Evolutionary conservation across 2,329 filamentous ascomycete genomes (phyloP).

Genomic region (Botrytis aclada): DNA sequence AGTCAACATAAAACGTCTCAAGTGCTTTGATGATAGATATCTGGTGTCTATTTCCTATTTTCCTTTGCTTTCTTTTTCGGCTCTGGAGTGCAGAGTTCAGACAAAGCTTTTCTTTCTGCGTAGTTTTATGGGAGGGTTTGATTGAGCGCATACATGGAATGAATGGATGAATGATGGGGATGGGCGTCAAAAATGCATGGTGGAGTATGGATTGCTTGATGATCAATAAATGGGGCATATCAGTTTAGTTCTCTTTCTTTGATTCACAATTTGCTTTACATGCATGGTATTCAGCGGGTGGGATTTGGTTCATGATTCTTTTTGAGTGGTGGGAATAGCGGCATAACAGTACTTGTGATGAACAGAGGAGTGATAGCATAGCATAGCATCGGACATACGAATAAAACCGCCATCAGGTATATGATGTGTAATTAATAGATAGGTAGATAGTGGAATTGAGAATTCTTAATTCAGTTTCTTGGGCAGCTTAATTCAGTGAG

Average conservation of each 20-base stretch:
- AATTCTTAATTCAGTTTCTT: neutral
- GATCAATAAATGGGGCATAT: neutral
- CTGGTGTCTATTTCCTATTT: neutral
- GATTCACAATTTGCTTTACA: neutral
- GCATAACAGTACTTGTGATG: neutral
- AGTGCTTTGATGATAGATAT: neutral
- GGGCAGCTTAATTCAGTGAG: neutral
- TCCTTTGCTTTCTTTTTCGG: neutral
- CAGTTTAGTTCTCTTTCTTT: neutral
- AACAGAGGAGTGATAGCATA: neutral
- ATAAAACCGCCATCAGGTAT: constrained; percentile 1
- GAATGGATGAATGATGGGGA: neutral
- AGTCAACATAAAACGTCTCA: neutral
- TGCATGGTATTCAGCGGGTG: constrained; percentile 10
- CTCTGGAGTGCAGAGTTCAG: neutral
- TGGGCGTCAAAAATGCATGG: constrained; percentile 15
- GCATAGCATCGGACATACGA: neutral
- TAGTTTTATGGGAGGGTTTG: neutral
- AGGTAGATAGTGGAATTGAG: constrained; percentile 6
- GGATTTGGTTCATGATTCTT: neutral
- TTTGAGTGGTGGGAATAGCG: neutral
- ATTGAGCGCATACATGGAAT: neutral
- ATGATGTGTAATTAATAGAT: constrained; percentile 11
- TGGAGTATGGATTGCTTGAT: constrained; percentile 3
- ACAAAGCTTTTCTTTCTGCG: neutral